Percentiles rank a stretch among this genome's conserved stretches.
Evolutionary conservation across 2,329 filamentous ascomycete genomes (phyloP).

Genomic region (Cryphonectria carpinicola): DNA sequence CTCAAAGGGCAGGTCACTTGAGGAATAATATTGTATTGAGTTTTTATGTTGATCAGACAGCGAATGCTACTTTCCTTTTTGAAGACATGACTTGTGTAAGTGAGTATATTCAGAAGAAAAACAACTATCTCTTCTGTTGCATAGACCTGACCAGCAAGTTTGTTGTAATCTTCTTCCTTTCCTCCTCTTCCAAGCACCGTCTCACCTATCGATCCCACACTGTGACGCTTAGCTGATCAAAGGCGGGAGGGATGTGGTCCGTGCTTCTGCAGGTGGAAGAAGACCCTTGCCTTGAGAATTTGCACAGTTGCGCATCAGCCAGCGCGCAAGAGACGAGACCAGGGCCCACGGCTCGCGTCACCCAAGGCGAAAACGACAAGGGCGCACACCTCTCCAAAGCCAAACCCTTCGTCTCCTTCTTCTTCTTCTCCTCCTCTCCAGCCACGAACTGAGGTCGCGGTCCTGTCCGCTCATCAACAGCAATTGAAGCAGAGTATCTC

Average conservation of each 20-base stretch:
- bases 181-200: no score
- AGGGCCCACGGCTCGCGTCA: constrained; percentile 3
- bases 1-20: constrained; percentile 28
- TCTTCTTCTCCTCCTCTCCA: neutral
- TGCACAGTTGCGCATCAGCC: neutral
- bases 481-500: constrained; percentile 5
- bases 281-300: constrained; percentile 5
- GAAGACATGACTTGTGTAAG: neutral
- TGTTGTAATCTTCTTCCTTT: no score
- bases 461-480: neutral
- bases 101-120: no score
- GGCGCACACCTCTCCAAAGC: neutral
- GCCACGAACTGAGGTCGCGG: neutral
- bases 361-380: neutral
- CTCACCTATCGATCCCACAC: no score
- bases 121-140: no score
- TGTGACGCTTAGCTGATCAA: neutral
- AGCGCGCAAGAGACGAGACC: neutral
- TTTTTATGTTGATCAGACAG: constrained; percentile 21
- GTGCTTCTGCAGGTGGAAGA: neutral
- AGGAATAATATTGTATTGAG: constrained; percentile 24
- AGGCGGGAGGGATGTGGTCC: constrained; percentile 1
- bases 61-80: constrained; percentile 24
- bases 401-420: neutral
- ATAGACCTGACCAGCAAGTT: no score